A percentile compares a stretch with the other conserved stretches of the same genome.
Evolutionary conservation across 139 green algal genomes (phyloP).

Genomic region (Prasinococcaceae sp.): DNA sequence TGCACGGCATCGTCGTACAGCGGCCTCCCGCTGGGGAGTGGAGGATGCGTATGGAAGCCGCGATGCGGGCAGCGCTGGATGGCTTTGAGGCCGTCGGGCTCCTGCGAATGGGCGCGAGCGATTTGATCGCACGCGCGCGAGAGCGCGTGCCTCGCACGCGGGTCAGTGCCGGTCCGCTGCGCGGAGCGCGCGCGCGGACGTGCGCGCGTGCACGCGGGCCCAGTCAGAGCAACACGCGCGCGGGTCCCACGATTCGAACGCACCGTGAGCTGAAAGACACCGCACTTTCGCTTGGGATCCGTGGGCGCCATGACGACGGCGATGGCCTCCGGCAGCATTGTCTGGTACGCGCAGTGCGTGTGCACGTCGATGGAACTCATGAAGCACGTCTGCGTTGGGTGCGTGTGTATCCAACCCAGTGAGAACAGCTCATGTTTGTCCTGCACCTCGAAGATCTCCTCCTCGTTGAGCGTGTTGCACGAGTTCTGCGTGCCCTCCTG

Average conservation of each 20-base stretch:
- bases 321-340: slow-evolving; percentile 82
- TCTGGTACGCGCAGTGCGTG: slow-evolving; percentile 62
- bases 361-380: slow-evolving; percentile 88
- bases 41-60: slow-evolving; percentile 85
- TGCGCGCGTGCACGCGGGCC: no score
- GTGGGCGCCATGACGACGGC: slow-evolving; percentile 89
- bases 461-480: slow-evolving; percentile 58
- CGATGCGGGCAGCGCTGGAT: slow-evolving; percentile 66
- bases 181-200: no score
- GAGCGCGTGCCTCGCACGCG: no score
- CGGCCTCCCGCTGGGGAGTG: no score
- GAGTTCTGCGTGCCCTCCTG: slow-evolving; percentile 42
- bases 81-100: slow-evolving; percentile 65
- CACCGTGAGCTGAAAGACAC: slow-evolving; percentile 80
- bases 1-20: no score
- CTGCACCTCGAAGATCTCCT: slow-evolving; percentile 73
- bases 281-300: slow-evolving; percentile 40
- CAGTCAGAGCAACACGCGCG: no score
- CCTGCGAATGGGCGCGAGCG: no score
- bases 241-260: no score
- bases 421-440: slow-evolving; percentile 50
- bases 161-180: no score
- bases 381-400: slow-evolving; percentile 92
- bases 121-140: no score
- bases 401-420: slow-evolving; percentile 94